These are phyloP conservation scores for Cyclostephanos invisitatus DNA, from an alignment of 108 stramenopile species.

Conservation along the genomic window DNA sequence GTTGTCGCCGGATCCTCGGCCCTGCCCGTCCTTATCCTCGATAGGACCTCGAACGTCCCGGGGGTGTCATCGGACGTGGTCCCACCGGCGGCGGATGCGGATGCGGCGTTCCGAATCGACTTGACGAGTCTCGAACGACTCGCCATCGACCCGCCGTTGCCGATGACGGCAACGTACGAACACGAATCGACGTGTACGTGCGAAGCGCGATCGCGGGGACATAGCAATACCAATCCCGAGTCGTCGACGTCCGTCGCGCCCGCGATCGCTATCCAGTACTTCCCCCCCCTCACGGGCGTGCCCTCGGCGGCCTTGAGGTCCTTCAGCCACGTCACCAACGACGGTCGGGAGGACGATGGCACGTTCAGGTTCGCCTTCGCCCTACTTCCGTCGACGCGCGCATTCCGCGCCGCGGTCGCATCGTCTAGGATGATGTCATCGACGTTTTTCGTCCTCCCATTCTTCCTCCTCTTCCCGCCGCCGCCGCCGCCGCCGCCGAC, in stretches of 20 bases:
- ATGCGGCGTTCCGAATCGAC: conserved; percentile 19
- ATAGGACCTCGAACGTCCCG: conserved; percentile 50
- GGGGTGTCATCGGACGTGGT: conserved; percentile 26
- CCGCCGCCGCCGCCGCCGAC: conserved; percentile 7
- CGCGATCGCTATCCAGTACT: conserved; percentile 78
- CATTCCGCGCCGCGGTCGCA: not conserved
- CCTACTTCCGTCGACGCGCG: not conserved
- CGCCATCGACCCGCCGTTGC: conserved; percentile 64
- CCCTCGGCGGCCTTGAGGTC: conserved; percentile 66
- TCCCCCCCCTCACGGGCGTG: conserved; percentile 76
- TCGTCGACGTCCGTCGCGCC: conserved; percentile 82
- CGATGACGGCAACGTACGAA: conserved; percentile 73
- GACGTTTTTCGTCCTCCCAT: not conserved
- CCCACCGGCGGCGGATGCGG: conserved; percentile 26
- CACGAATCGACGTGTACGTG: conserved; percentile 60
- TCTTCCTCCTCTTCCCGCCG: conserved; percentile 29
- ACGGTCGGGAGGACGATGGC: conserved; percentile 50
- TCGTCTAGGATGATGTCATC: not conserved
- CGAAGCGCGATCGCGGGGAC: conserved; percentile 58
- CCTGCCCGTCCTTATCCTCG: conserved; percentile 61
- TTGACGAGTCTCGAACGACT: conserved; percentile 44
- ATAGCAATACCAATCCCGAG: conserved; percentile 72
- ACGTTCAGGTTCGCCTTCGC: conserved; percentile 37
- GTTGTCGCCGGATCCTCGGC: conserved; percentile 67
- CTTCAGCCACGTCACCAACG: conserved; percentile 78